phyloP scores from a whole-genome alignment of 495 filamentous ascomycete species.

The Massariosphaeria phaeospora region DNA sequence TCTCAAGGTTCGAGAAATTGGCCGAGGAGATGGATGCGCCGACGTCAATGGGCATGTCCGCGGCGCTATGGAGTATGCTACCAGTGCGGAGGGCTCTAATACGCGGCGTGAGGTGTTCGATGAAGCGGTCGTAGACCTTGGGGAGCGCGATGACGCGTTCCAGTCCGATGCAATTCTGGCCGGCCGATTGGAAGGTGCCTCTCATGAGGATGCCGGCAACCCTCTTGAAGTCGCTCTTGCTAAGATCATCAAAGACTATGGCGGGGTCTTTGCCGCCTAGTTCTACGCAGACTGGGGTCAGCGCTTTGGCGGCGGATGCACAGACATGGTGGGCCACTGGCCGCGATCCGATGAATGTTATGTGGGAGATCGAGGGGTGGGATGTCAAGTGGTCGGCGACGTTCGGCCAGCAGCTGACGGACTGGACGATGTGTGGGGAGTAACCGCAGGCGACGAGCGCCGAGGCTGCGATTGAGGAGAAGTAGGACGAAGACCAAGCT shows the following conservation, averaged over 20 bases:
- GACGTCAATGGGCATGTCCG: constrained; percentile 61
- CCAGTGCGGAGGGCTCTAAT: constrained; percentile 69
- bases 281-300: constrained; percentile 82
- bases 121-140: constrained; percentile 63
- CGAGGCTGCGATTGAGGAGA: constrained; percentile 66
- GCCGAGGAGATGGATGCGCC: constrained; percentile 82
- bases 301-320: constrained; percentile 70
- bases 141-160: constrained; percentile 85
- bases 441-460: constrained; percentile 82
- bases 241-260: constrained; percentile 77
- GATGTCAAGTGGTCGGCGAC: constrained; percentile 78
- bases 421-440: constrained; percentile 76
- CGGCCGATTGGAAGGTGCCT: constrained; percentile 91
- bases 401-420: constrained; percentile 78
- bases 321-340: constrained; percentile 85
- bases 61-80: constrained; percentile 52
- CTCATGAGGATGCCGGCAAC: constrained; percentile 80
- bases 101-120: constrained; percentile 63
- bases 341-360: constrained; percentile 96
- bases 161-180: constrained; percentile 96
- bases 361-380: constrained; percentile 75
- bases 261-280: constrained; percentile 93
- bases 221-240: constrained; percentile 55
- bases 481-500: constrained; percentile 82
- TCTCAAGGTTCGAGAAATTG: constrained; percentile 54